Conservation (phyloP, 1,284 basidiomycete species). For the Heterobasidion irregulare region DNA sequence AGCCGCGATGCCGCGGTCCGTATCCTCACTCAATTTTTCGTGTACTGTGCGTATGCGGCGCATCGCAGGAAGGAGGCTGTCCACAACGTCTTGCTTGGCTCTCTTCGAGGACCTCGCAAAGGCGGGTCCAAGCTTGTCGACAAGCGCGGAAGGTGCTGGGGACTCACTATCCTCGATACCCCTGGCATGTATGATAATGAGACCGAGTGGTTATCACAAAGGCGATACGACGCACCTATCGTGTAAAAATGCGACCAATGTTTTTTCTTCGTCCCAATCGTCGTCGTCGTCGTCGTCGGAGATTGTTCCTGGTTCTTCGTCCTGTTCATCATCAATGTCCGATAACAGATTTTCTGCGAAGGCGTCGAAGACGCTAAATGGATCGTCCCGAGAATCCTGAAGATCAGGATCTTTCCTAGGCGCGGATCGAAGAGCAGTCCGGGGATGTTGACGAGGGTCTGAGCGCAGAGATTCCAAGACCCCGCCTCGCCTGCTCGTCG, state of each 20-base stretch:
- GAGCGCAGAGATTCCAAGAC: background rate
- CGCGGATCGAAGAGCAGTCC: too few relatives aligned
- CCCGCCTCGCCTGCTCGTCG: background rate
- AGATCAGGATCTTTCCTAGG: background rate
- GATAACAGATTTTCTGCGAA: background rate
- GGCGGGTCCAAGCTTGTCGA: background rate
- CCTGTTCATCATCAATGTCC: background rate
- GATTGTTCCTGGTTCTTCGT: background rate
- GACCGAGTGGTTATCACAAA: background rate
- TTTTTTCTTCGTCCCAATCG: slow-evolving; percentile 5
- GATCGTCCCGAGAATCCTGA: background rate
- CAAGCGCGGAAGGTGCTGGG: background rate
- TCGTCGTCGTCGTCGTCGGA: background rate
- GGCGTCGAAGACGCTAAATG: background rate
- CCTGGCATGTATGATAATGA: background rate
- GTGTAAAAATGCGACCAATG: background rate
- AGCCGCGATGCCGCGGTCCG: background rate
- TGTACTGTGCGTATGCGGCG: background rate
- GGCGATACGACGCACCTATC: background rate
- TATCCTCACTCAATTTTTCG: background rate
- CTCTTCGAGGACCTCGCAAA: background rate
- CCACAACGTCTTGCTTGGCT: background rate
- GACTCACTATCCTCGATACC: background rate
- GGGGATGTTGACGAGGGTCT: background rate
- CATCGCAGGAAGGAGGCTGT: slow-evolving; percentile 1